Base-by-base conservation (phyloP, 768 basidiomycete species). In the Lactarius tabidus region DNA sequence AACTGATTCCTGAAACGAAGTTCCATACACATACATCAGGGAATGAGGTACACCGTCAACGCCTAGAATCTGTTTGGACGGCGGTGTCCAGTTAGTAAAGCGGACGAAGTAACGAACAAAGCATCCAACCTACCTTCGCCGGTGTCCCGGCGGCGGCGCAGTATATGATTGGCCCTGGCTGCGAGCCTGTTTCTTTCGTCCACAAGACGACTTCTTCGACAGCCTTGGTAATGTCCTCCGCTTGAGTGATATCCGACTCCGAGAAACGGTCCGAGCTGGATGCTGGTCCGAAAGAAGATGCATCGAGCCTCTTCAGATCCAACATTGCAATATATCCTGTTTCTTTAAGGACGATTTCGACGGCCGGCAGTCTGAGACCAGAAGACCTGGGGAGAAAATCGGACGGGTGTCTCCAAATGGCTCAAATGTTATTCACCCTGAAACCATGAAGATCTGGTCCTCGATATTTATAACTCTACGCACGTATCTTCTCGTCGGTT, bases 141-240 rank as follows among this genome's bases (percentile, higher is more conserved):
- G 70, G 70, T 53, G 68, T 73, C 20, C 79, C 85, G 0, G 85
- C 79, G 4, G 85, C 86, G 4, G 84, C 85, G 65, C 81, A 81
- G 70, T 85, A 84, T 10, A 87, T 78, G 5, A 86, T 81, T 9
- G 85, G 85, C 7, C 85, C 85, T n/a, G 86, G 74, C 31, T 74
- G 71, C 7, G 80, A 79, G 6, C 75, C 75, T 0, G 80, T 81
- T 53, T 75, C 69, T 54, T 67, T 58, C 7, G 67, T 33, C 70
- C 73, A 74, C 53, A 54, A 62, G 31, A 71, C 69, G 3, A 73
- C 69, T 3, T 48, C 59, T 6, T 67, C 63, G 26, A 77, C 72
- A 3, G 72, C 76, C 15, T 51, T 51, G 35, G 58, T 43, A 56
- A 76, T 71, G 17, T 70, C 67, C 18, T 73, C 70, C 29, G 66